Evolutionary conservation across 345 rosid genomes (phyloP).

Genomic region (Sisymbrium irio): DNA sequence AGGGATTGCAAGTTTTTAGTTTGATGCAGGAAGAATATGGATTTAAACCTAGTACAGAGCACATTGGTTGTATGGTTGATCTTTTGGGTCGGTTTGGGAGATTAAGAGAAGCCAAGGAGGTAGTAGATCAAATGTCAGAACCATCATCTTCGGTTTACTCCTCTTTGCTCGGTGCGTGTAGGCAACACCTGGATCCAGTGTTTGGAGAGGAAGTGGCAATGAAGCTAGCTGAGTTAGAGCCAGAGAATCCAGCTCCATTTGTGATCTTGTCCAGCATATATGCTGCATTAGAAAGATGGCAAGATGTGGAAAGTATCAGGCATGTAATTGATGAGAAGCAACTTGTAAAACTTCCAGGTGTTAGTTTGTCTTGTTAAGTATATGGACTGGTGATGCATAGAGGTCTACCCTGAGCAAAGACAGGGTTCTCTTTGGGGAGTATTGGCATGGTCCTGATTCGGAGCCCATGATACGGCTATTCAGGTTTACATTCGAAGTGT

Average conservation of each 20-base stretch:
- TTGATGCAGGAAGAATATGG: constrained; percentile 42
- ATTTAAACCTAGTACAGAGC: constrained; percentile 45
- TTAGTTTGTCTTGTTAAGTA: constrained; percentile 42
- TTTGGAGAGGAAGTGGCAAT: constrained; percentile 51
- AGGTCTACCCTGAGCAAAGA: not conserved
- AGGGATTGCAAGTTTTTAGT: constrained; percentile 42
- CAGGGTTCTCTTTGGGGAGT: not conserved
- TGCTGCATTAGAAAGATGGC: constrained; percentile 57
- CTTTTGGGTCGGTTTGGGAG: constrained; percentile 55
- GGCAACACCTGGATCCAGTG: constrained; percentile 42
- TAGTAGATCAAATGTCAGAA: constrained; percentile 43
- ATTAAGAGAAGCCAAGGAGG: constrained; percentile 52
- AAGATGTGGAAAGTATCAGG: constrained; percentile 52
- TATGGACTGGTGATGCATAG: not conserved
- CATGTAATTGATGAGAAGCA: constrained; percentile 43
- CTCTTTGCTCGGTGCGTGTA: constrained; percentile 62
- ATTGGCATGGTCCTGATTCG: not conserved
- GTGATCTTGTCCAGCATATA: constrained; percentile 61
- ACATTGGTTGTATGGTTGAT: constrained; percentile 59
- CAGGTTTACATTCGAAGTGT: not conserved
- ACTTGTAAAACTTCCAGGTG: constrained; percentile 48
- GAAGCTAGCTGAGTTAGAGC: constrained; percentile 52
- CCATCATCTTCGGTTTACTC: constrained; percentile 49
- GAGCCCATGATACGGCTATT: not conserved
- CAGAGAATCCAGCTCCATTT: constrained; percentile 50